Base-by-base conservation (phyloP, 495 filamentous ascomycete species). In the Penicillium verhagenii region DNA sequence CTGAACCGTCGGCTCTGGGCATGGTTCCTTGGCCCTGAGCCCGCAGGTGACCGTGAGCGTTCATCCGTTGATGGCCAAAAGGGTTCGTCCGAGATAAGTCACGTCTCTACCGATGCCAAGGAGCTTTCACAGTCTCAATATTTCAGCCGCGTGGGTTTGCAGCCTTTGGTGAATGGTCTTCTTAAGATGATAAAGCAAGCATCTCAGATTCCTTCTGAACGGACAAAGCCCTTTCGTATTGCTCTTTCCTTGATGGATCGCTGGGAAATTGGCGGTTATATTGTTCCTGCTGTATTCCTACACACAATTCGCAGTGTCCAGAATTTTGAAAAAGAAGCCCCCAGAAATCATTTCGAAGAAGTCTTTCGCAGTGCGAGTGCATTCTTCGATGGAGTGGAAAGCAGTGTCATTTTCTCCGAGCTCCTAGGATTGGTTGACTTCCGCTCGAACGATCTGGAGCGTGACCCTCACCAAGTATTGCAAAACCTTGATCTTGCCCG, bases 311-410 rank as follows among this genome's bases (percentile, higher is more conserved):
- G 86, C 64, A 92, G 83, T 55, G 82, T 96, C 40, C 83, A 86
- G 56, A 66, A 72, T 16, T 97, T 90, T 71, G 84, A 92, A 65
- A 66, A 38, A 66, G 72, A 50, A 74, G 86, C 40, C 52, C 72
- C 50, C 14, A 87, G 86, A 61, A 72, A 82, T 11, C 80, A 91
- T 29, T 90, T 92, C 56, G 75, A 80, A n/a, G 94, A 99, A 69
- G 90, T 97, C 1, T 78, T 96, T 33, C 82, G 89, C 49, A 97
- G 94, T 60, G 95, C 93, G 7, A 96, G 86, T 61, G 86, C 91
- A 35, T 97, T 99, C 70, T 97, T 99, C 59, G 93, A 99, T 69
- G 93, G 91, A 5, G 91, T 99, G 26, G 95, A 99, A 70, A 92
- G 92, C 58, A 85, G 87, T 4, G 76, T 97, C 37, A 96, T 99